phyloP scores from a whole-genome alignment of 2,329 filamentous ascomycete genomes.

The Beauveria scarabaeidicola region DNA sequence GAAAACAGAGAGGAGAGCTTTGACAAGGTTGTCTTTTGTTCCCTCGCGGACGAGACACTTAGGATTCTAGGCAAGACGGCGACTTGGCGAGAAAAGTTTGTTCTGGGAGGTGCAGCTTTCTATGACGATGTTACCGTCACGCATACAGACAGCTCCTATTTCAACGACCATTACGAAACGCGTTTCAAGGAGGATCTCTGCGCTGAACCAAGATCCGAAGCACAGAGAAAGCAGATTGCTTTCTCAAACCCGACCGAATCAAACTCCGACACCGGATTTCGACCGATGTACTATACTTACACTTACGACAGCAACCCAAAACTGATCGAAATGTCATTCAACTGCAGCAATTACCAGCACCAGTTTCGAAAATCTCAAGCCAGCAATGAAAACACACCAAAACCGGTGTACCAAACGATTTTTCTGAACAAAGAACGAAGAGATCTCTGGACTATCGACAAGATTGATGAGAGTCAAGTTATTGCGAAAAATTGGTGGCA shows the following conservation, averaged over 20 bases:
- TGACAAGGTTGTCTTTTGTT: constrained; percentile 59
- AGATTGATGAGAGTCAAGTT: constrained; percentile 51
- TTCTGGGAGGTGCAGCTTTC: constrained; percentile 63
- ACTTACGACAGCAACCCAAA: constrained; percentile 46
- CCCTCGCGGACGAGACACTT: constrained; percentile 55
- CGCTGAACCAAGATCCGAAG: constrained; percentile 34
- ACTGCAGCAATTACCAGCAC: constrained; percentile 67
- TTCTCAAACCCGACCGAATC: constrained; percentile 37
- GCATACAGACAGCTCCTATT: constrained; percentile 56
- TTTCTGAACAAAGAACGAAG: constrained; percentile 51
- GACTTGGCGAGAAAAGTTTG: constrained; percentile 51
- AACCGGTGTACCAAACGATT: constrained; percentile 63
- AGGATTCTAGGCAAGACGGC: constrained; percentile 50
- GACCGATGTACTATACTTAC: constrained; percentile 59
- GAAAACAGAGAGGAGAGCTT: constrained; percentile 46
- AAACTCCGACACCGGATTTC: constrained; percentile 43
- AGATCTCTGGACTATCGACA: constrained; percentile 49
- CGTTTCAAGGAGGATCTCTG: constrained; percentile 44
- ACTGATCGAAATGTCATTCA: constrained; percentile 63
- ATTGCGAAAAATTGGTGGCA: constrained; percentile 61
- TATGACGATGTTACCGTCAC: constrained; percentile 65
- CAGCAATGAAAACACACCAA: constrained; percentile 24
- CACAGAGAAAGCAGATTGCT: constrained; percentile 30
- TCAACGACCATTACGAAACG: constrained; percentile 60
- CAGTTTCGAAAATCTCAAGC: constrained; percentile 47